Evolutionary conservation across 1,284 basidiomycete species (phyloP), one percentile per base, ranked within the genome.

Genomic region (Microbotryum scabiosae): DNA sequence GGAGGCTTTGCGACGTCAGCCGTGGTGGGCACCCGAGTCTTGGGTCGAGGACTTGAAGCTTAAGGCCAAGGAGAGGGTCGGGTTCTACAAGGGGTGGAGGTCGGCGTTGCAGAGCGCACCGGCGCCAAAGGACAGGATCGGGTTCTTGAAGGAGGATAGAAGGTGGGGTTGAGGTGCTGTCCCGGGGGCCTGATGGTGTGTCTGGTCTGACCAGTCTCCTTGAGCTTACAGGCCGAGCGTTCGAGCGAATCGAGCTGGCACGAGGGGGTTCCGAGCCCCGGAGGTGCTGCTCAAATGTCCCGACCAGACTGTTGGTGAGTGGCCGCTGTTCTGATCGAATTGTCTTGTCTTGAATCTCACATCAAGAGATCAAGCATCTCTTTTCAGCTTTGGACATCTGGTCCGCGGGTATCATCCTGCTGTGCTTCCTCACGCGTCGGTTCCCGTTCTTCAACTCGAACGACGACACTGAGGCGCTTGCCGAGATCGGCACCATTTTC

Each of bases 231-330:
- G 76, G 67, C 90, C 91, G 1, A 79, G 82, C 52, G 89, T 91
- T 56, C 93, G 94, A 73, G 93, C 96, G 6, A 98, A 98, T 73
- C 84, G 94, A 58, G 96, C 94, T 0, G 94, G 94, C 1, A 99
- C 94, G 8, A 79, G 94, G 72, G 96, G 94, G 0, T 99, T 99
- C 75, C 85, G 94, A 60, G 93, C 94, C 0, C 94, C 94, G 0
- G 96, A 99, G 72, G 96, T 99, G 12, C 76, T 99, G 28, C 77
- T 98, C 53, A 99, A 98, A 76, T 99, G 94, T 70, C 85, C 85
- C 23, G 87, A 92, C 68, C 94, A 99, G 76, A 87, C 86, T 5
- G 89, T 90, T 63, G 88, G 92, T 91, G 71, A 66, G 83, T 78
- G 25, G 51, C 16, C 43, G 43, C 44, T 30, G 23, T 14, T 18